These are phyloP conservation scores for Akebia trifoliata DNA, from an alignment of 164 flowering plant species.

Conservation along the genomic window DNA sequence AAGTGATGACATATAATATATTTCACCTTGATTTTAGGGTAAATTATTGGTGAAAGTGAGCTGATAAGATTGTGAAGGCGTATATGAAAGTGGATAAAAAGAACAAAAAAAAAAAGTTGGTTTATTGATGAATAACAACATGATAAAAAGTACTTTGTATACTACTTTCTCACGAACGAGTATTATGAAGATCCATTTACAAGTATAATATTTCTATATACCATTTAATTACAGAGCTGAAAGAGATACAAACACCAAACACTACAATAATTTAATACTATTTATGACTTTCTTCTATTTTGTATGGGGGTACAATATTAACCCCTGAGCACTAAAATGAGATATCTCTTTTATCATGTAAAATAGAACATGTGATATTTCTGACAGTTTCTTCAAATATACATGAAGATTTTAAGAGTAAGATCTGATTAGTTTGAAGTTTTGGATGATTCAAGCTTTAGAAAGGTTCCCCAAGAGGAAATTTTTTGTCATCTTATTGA, in stretches of 20 bases:
- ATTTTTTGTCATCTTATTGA: constrained; percentile 40
- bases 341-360: not conserved
- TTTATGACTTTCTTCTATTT: constrained; percentile 8
- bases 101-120: no score
- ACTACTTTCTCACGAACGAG: no score
- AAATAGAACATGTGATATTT: constrained; percentile 10
- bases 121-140: no score
- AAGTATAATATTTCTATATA: constrained; percentile 19
- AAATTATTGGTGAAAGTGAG: no score
- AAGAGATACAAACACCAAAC: constrained; percentile 3
- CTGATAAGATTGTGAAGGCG: no score
- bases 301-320: not conserved
- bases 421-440: constrained; percentile 49
- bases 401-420: constrained; percentile 26
- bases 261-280: constrained; percentile 12
- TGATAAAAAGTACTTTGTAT: no score
- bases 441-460: constrained; percentile 44
- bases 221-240: constrained; percentile 6
- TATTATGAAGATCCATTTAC: no score
- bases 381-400: constrained; percentile 11
- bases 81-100: no score
- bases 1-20: no score
- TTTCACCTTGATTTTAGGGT: no score
- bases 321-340: constrained; percentile 4
- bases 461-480: constrained; percentile 62